These are phyloP conservation scores for Pisolithus marmoratus DNA, from an alignment of 768 basidiomycete species.

Conservation along the genomic window DNA sequence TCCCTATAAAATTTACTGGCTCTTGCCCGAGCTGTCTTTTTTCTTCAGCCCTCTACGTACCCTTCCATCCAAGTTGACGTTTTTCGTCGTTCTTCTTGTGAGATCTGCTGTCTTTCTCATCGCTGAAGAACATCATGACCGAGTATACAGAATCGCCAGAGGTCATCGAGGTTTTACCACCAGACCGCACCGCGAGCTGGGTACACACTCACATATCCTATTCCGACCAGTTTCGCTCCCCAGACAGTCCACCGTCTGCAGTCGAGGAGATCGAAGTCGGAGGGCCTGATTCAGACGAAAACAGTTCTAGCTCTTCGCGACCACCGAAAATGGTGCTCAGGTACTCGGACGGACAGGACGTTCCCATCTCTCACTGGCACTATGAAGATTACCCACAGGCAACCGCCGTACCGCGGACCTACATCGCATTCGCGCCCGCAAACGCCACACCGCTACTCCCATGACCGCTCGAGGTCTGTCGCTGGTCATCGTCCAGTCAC, in stretches of 20 bases:
- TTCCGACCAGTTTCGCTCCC: slow-evolving; percentile 43
- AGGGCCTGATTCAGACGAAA: slow-evolving; percentile 34
- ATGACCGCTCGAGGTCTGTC: slow-evolving; percentile 34
- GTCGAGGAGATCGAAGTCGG: slow-evolving; percentile 36
- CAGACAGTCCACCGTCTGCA: slow-evolving; percentile 49
- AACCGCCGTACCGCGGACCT: slow-evolving; percentile 18
- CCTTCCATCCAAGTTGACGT: background rate
- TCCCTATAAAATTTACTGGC: slow-evolving; percentile 17
- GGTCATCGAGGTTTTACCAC: slow-evolving; percentile 52
- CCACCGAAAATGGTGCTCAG: slow-evolving; percentile 72
- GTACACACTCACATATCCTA: slow-evolving; percentile 40
- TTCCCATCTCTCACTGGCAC: slow-evolving; percentile 51
- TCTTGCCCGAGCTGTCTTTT: slow-evolving; percentile 5
- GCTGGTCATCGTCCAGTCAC: background rate
- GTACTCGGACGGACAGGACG: slow-evolving; percentile 59
- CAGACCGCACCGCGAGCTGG: slow-evolving; percentile 63
- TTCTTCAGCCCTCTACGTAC: slow-evolving; percentile 2
- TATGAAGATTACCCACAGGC: slow-evolving; percentile 18
- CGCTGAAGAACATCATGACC: slow-evolving; percentile 39
- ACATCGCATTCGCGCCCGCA: slow-evolving; percentile 22
- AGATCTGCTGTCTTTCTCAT: slow-evolving; percentile 1
- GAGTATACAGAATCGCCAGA: slow-evolving; percentile 59
- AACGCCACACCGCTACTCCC: slow-evolving; percentile 25
- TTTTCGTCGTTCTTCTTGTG: background rate
- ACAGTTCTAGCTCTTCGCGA: slow-evolving; percentile 38